Evolutionary conservation across 2,329 filamentous ascomycete genomes (phyloP), one percentile per base, ranked within the genome.

Genomic region (Colletotrichum scovillei): DNA sequence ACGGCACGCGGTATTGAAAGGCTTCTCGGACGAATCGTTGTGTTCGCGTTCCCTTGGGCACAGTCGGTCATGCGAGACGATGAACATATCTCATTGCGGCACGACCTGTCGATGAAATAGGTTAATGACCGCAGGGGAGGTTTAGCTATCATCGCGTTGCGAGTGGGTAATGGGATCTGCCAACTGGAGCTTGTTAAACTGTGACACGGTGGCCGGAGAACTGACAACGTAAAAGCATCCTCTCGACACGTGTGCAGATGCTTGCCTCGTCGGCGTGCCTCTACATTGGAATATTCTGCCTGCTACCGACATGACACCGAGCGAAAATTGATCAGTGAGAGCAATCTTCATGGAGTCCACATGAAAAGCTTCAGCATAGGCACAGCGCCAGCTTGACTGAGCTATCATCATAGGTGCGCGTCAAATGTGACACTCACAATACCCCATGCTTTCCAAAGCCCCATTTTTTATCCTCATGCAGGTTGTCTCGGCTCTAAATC

Each of bases 271-370:
- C 30, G 30, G 9, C 12, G 12, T 56, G 28, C 35, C 22, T 9
- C 7, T 22, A 28, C 4, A 38, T 12, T 38, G 14, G 4, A 52
- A 4, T 9, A 60, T 28, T 28, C 22, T 16, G 65, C 24, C 30
- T 64, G n/a, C n/a, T 42, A n/a, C 65, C 65, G 56, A 38, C 65
- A 60, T 60, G 14, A 6, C n/a, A 8, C 22, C 24, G 63, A 30
- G 35, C 35, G 35, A 38, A 38, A 14, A 38, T 38, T 38, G 12
- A 38, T 38, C 35, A 32, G n/a, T 30, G 26, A 38, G n/a, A 32
- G n/a, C 30, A 28, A 35, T 12, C 28, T n/a, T 53, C 12, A 53
- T 32, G 4, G 11, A 30, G 5, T n/a, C 49, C 19, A 53, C 19
- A 6, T 53, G n/a, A 19, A 53, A 24, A 19, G 6, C 5, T n/a